A percentile compares a stretch with the other conserved stretches of the same genome.
phyloP scores from a whole-genome alignment of 2,329 filamentous ascomycete genomes.

The Fusarium mundagurra region DNA sequence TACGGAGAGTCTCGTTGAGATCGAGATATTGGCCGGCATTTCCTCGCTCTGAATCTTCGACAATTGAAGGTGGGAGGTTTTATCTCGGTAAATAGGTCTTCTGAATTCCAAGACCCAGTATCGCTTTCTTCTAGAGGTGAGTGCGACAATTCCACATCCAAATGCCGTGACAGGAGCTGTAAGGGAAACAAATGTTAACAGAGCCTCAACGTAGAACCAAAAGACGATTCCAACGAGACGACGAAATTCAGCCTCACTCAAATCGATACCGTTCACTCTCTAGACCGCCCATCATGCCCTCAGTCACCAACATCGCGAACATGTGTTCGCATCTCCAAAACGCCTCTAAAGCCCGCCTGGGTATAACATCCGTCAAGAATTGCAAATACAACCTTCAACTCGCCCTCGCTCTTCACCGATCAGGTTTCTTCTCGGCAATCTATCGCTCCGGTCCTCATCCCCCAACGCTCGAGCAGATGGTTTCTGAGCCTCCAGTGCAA shows the following conservation, averaged over 20 bases:
- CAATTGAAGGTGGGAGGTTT: slow-evolving; percentile 1
- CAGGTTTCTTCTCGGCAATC: slow-evolving; percentile 83
- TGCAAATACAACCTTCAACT: slow-evolving; percentile 83
- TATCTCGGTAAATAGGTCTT: neutral
- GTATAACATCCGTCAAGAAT: slow-evolving; percentile 83
- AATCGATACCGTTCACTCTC: neutral
- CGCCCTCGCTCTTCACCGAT: slow-evolving; percentile 79
- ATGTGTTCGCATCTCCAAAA: slow-evolving; percentile 94
- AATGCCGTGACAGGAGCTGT: neutral
- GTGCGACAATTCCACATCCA: neutral
- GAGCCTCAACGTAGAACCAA: slow-evolving; percentile 2
- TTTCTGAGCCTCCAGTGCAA: slow-evolving; percentile 60
- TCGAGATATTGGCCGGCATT: slow-evolving; percentile 21
- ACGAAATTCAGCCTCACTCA: neutral
- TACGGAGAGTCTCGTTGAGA: slow-evolving; percentile 14
- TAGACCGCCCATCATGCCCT: slow-evolving; percentile 47
- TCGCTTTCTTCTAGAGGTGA: slow-evolving; percentile 21
- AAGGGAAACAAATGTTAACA: slow-evolving; percentile 8
- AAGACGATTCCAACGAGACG: neutral
- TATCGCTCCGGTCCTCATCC: slow-evolving; percentile 73
- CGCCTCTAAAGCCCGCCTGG: slow-evolving; percentile 83
- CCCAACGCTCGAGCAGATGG: slow-evolving; percentile 58
- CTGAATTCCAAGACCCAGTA: neutral
- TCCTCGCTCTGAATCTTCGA: slow-evolving; percentile 15
- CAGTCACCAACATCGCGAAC: slow-evolving; percentile 76